Evolutionary conservation across 768 basidiomycete species (phyloP), one percentile per base, ranked within the genome.

Genomic region (Hemileccinum rubropunctum): DNA sequence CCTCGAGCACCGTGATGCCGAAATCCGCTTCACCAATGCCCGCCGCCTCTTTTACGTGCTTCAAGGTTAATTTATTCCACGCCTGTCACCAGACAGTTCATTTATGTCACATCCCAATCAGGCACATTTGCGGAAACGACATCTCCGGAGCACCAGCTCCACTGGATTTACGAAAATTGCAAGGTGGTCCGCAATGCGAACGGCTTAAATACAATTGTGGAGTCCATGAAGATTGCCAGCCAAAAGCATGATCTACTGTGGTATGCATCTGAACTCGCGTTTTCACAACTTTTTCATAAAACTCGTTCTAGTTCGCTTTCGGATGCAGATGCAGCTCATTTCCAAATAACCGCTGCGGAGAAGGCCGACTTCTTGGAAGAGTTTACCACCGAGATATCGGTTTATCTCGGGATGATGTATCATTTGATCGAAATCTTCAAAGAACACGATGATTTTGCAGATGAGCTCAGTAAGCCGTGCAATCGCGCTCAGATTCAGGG

Each of bases 151-250:
- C 87, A 95, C 65, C 95, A 99, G 65, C 73, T 98, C 34, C 91
- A 94, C 56, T 94, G 93, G 86, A 89, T 99, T 59, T 88, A 95
- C 52, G 88, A 95, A 68, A 95, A 98, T 64, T 89, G 88, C 65
- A 91, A 88, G 65, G 75, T 90, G 17, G 84, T 98, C 2, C 81
- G 93, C 43, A 75, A 78, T 18, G 86, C 86, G 0, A 91, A 95
- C 67, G 95, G 94, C 17, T 71, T 98, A 27, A 82, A 79, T 59
- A 81, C 77, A 50, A 86, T 98, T 18, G 79, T 95, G 14, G 85
- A 90, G 60, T 93, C 91, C 6, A 79, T 98, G 71, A 93, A 92
- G 70, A 88, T 93, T 52, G 93, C 93, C 4, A 85, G 84, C 47
- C 79, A 87, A 34, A 91, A 90, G 62, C 91, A 95, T 58, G 91